Evolutionary conservation across 139 green algal genomes (phyloP).

Genomic region (Nannochloris sp.): DNA sequence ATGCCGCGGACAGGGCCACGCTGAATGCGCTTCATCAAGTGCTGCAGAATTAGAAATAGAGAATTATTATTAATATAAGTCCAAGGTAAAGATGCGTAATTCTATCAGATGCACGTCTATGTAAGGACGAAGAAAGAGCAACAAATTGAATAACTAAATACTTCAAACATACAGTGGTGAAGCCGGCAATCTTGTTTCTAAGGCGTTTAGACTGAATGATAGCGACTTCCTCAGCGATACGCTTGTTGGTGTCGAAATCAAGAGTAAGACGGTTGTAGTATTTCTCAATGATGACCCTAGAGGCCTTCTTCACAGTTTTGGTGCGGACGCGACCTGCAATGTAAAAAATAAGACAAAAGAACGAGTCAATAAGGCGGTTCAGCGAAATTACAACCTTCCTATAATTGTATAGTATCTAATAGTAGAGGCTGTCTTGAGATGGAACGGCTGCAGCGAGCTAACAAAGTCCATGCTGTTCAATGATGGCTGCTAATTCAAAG

Average conservation of each 20-base stretch:
- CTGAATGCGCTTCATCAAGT: constrained; percentile 99
- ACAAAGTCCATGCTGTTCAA: too few relatives aligned
- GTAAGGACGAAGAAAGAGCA: too few relatives aligned
- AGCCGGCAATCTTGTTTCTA: constrained; percentile 99
- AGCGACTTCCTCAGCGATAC: constrained; percentile 92
- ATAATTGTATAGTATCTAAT: too few relatives aligned
- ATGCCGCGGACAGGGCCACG: constrained; percentile 96
- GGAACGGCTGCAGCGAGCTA: too few relatives aligned
- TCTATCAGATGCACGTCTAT: background rate
- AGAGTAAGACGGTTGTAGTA: constrained; percentile 96
- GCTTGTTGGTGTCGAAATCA: constrained; percentile 98
- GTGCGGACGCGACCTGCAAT: constrained; percentile 93
- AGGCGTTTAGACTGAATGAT: constrained; percentile 96
- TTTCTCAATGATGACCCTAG: constrained; percentile 94
- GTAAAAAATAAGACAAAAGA: background rate
- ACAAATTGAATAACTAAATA: too few relatives aligned
- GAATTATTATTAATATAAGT: background rate
- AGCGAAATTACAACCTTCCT: too few relatives aligned
- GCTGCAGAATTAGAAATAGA: constrained; percentile 45
- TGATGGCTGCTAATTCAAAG: too few relatives aligned
- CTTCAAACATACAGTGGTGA: constrained; percentile 82
- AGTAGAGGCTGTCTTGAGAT: too few relatives aligned
- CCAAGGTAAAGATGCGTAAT: too few relatives aligned
- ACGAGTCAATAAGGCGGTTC: too few relatives aligned
- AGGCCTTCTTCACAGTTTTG: constrained; percentile 99